Base-by-base conservation (phyloP, 1,139 yeast species). In the Hansenula anomala region DNA sequence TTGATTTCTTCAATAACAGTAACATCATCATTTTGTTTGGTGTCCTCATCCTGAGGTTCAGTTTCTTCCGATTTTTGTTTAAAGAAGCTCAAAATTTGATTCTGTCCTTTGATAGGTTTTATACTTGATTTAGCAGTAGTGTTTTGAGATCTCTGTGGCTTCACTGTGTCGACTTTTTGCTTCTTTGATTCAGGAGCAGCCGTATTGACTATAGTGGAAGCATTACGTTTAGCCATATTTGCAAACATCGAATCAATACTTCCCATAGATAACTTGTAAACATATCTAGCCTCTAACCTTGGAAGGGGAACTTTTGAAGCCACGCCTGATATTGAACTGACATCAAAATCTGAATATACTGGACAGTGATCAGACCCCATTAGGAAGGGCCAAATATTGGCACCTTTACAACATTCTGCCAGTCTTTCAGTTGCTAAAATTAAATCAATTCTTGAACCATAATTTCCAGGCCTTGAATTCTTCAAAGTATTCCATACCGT, bases 301-400 rank as follows among this genome's bases (percentile, higher is more conserved):
- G 77, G 68, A 10, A 36, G 10, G 17, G 41, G 13, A 19, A 18
- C n/a, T 32, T 28, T 9, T 10, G 25, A 23, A 11, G 6, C 24
- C 14, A 13, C 22, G 3, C 33, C 40, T 28, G 22, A 16, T 26
- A 41, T 39, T 0, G 43, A 43, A 5, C 42, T 41, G 8, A 63
- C 45, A 26, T 64, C 64, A 37, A 87, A 58, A 56, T 89, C 97
- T 1, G 90, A 73, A 54, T 61, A 88, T 0, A 88, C 78, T 0
- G 98, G 98, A 59, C 97, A 92, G 60, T 92, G 98, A 58, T 92
- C 98, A 0, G 96, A 88, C 0, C 97, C 98, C 58, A 74, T 65
- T 0, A 90, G 54, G 28, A 67, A 69, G 0, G 90, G 82, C 73
- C 85, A 72, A 16, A 85, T 84, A 51, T 81, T 78, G 0, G 92